Evolutionary conservation across 2,329 filamentous ascomycete species (phyloP), one percentile per base, ranked within the genome.

Genomic region (Exophiala calicioides): DNA sequence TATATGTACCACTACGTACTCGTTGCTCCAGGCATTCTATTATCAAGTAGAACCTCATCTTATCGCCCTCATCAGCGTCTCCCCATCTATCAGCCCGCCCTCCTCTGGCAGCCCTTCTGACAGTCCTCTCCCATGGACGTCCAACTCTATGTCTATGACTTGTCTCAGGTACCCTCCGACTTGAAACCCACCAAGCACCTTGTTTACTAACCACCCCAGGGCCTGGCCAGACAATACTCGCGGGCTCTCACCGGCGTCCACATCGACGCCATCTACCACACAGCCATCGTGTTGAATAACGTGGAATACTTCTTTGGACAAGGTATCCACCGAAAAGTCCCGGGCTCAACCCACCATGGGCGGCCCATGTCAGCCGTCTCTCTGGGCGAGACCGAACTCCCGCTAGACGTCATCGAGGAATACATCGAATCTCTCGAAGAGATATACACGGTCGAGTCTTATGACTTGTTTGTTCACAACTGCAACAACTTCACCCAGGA

Each of bases 401-500:
- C 90, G 0, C 77, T 86, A 60, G 88, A 95, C 33, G 79, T 94
- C 2, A 83, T 97, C 21, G 72, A 88, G 51, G 89, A 96, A 60
- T 97, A 95, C 62, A 71, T 98, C 1, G 85, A 93, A 44, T 94
- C 90, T 3, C 64, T 97, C 38, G 84, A 85, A 51, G 75, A 84
- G 1, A 84, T 94, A 8, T 98, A 94, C 63, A 95, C 89, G 0
- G 74, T 85, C 6, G 83, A 89, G 80, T 86, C 88, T 1, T 97
- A 97, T 62, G 89, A 96, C 62, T 72, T 96, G 4, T 95, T 88
- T 72, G 59, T 80, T 20, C 90, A 96, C 68, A 98, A 98, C 65
- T 97, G 91, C 73, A 98, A 97, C 71, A 96, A 96, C 67, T 98
- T 97, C 68, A 88, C 87, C 3, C 91, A 97, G 62, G 90, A 95